Evolutionary conservation across 139 green algal genomes (phyloP).

Genomic region (Edaphochlamys debaryana): DNA sequence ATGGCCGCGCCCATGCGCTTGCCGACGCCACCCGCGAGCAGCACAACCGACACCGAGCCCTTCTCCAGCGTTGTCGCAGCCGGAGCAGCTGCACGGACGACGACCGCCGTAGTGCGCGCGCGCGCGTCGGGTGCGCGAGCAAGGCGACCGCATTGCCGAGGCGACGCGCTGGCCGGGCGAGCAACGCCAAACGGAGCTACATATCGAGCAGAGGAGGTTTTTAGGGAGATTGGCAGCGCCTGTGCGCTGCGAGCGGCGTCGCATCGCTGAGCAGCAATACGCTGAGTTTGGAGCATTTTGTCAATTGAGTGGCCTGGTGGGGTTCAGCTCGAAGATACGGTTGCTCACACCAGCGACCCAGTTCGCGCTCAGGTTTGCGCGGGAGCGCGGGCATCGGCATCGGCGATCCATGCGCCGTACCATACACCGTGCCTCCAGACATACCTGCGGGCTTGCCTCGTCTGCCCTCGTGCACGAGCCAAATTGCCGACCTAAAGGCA

Average conservation of each 20-base stretch:
- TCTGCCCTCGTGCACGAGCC: too few species aligned
- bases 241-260: neutral
- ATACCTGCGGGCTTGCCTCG: too few species aligned
- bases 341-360: too few species aligned
- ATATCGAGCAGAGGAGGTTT: neutral
- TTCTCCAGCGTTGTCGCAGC: neutral
- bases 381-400: too few species aligned
- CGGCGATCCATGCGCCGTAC: too few species aligned
- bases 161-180: too few species aligned
- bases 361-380: too few species aligned
- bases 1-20: constrained; percentile 97
- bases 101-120: neutral
- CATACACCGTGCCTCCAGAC: too few species aligned
- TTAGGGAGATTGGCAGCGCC: neutral
- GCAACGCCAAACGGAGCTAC: neutral
- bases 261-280: neutral
- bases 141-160: neutral
- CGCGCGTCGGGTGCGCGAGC: neutral
- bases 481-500: too few species aligned
- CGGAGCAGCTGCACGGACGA: neutral
- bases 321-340: too few species aligned
- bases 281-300: constrained; percentile 1
- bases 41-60: constrained; percentile 82
- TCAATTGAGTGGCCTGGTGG: too few species aligned
- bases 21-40: constrained; percentile 93